Conservation (phyloP, 169 alveolate genomes). For the Eimeria brunetti region DNA sequence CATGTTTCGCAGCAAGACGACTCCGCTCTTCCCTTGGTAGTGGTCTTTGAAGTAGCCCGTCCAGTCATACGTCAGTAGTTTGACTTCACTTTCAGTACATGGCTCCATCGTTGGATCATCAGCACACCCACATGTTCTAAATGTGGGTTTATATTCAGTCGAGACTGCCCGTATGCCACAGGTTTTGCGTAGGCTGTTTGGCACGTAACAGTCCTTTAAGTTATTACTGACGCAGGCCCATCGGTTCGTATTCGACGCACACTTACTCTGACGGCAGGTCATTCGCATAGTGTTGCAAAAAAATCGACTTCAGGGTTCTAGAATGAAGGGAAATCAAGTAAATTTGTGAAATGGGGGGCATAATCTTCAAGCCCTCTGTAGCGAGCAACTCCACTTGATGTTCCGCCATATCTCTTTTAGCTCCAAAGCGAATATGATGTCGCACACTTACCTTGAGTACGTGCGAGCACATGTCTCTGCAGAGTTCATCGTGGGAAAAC, state of each 20-base stretch:
- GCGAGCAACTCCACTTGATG: not conserved
- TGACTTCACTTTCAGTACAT: conserved; percentile 56
- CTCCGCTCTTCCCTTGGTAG: conserved; percentile 24
- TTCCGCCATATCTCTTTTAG: not conserved
- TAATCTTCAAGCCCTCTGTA: not conserved
- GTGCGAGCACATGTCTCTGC: conserved; percentile 36
- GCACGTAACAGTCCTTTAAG: conserved; percentile 40
- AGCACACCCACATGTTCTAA: conserved; percentile 49
- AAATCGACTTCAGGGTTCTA: not conserved
- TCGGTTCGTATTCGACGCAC: conserved; percentile 3
- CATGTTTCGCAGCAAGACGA: conserved; percentile 51
- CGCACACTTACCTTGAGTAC: conserved; percentile 29
- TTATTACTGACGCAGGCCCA: conserved; percentile 38
- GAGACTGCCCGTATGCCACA: conserved; percentile 39
- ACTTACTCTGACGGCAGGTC: conserved; percentile 28
- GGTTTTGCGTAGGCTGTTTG: conserved; percentile 56
- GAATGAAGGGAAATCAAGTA: not conserved
- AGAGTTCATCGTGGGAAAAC: conserved; percentile 32
- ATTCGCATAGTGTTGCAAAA: not conserved
- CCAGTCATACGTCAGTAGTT: conserved; percentile 31
- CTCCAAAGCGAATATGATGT: not conserved
- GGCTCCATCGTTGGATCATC: conserved; percentile 54
- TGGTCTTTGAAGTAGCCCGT: not conserved
- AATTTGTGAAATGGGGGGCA: not conserved
- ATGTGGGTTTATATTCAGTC: not conserved